Base-by-base conservation (phyloP, 2,329 filamentous ascomycete species). In the Apiospora phragmitis region DNA sequence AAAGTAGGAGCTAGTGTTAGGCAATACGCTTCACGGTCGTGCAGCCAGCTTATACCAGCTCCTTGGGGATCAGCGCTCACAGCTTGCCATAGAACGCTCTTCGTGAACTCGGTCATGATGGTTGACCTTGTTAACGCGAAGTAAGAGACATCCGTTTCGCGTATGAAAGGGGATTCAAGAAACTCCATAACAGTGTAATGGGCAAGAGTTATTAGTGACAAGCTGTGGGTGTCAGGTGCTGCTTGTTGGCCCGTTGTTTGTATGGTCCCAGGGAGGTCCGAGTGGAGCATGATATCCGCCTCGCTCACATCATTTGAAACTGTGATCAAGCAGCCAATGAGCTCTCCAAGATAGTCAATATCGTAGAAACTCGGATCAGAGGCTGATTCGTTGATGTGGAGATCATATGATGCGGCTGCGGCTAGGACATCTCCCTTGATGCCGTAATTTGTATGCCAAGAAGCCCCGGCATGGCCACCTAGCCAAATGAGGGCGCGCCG, bases 131-230 rank as follows among this genome's bases (percentile, higher is more conserved):
- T 14, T 38, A 68, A 29, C 11, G 47, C 47, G 32, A 68, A 68
- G 42, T 18, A 68, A n/a, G 47, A 51, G n/a, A 68, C 24, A 41
- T 49, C 24, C 14, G 67, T 59, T 29, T 68, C 16, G 6, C 14
- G 47, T n/a, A 68, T 68, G 35, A 68, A 21, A 18, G 26, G 1
- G 0, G 69, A 72, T 38, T 65, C 29, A n/a, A 75, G 72, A 43
- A 68, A 73, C 21, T 75, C 73, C 24, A 62, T 67, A 8, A 74
- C 73, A 2, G 72, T 73, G 45, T 74, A 73, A 66, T 74, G 73
- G 2, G 74, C 73, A 6, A 74, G 32, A 9, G 42, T 41, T 5
- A 73, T 68, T 7, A 69, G 45, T 7, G 51, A 32, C 26, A 70
- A 9, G 1, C 9, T 21, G 26, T 24, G 51, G 41, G 41, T 21